phyloP scores from a whole-genome alignment of 108 stramenopile genomes.

The Stephanodiscus minutulus region DNA sequence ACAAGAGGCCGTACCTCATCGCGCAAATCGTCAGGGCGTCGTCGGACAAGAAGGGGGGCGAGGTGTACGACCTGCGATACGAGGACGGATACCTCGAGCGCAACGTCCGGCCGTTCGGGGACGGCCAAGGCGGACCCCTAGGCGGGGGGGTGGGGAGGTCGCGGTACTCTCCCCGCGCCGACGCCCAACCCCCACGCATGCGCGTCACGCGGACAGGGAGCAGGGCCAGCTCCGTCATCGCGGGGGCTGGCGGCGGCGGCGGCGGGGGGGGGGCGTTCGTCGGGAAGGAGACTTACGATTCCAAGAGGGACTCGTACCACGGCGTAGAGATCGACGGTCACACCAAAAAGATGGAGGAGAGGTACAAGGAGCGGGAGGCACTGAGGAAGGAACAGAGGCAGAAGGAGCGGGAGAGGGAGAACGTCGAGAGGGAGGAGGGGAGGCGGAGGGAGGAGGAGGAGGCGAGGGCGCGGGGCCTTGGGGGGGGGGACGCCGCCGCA shows the following conservation, averaged over 20 bases:
- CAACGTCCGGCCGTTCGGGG: slow-evolving; percentile 62
- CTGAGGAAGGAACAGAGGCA: slow-evolving; percentile 60
- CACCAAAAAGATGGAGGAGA: slow-evolving; percentile 59
- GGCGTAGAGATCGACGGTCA: slow-evolving; percentile 83
- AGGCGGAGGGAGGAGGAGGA: slow-evolving; percentile 32
- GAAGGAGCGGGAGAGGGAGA: slow-evolving; percentile 49
- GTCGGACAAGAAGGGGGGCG: slow-evolving; percentile 54
- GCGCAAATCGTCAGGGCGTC: slow-evolving; percentile 77
- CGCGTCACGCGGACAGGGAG: slow-evolving; percentile 86
- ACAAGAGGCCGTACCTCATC: slow-evolving; percentile 82
- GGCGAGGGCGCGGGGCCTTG: slow-evolving; percentile 36
- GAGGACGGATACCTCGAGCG: slow-evolving; percentile 80
- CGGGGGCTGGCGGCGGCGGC: too few relatives aligned
- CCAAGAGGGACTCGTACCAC: slow-evolving; percentile 90
- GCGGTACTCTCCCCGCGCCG: too few relatives aligned
- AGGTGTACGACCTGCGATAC: slow-evolving; percentile 75
- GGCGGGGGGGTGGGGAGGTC: background rate
- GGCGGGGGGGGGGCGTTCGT: slow-evolving; percentile 3
- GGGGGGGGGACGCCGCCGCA: slow-evolving; percentile 26
- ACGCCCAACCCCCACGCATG: too few relatives aligned
- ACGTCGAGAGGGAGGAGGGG: slow-evolving; percentile 41
- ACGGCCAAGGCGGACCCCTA: slow-evolving; percentile 16
- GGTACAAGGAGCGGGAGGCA: slow-evolving; percentile 67
- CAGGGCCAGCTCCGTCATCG: slow-evolving; percentile 6
- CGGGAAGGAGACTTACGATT: slow-evolving; percentile 87